Base-by-base conservation (phyloP, 352 stramenopile species). In the Thalassiosira mediterranea region DNA sequence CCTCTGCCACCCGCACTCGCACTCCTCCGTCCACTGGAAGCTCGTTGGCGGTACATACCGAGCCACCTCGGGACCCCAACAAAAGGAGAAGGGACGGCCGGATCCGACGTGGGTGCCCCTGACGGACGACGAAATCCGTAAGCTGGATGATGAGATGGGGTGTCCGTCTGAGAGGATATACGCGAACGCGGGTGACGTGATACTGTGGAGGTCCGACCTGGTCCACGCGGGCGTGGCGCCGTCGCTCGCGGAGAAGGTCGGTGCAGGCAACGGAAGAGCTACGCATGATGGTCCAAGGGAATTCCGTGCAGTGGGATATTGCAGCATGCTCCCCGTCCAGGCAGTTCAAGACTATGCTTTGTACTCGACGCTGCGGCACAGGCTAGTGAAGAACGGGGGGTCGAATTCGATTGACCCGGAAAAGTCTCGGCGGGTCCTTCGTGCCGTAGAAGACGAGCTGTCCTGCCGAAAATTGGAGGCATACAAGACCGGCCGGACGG, bases 141-240 rank as follows among this genome's bases (percentile, higher is more conserved):
- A 54, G 15, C 52, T 84, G 42, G 10, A 31, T 23, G 54, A 72
- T 11, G 71, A 81, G 8, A 59, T 65, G 38, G 65, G 60, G 47
- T 69, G 70, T 51, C 3, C 25, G 32, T 49, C 64, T 23, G 44
- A 79, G 38, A 69, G 54, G 19, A 74, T 85, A 37, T 76, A 81
- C 57, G 58, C 78, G 0, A 72, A 77, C 29, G 38, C 37, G 10
- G 83, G 83, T 26, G 80, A 90, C 58, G 79, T 90, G 0, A 72
- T 90, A 21, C 40, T 90, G 13, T 90, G 76, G 74, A 60, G 73
- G 26, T 87, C 76, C 5, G 77, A 86, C 76, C 63, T 83, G 38
- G 66, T 85, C 1, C 72, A 85, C 51, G 48, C 77, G 29, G 65
- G 10, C 26, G 34, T 85, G 5, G 59, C 77, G 17, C 72, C 77